Percentiles rank a stretch among this genome's conserved stretches.
Evolutionary conservation across 116 monocot genomes (phyloP).

Genomic region (Dioscorea cayenensis): DNA sequence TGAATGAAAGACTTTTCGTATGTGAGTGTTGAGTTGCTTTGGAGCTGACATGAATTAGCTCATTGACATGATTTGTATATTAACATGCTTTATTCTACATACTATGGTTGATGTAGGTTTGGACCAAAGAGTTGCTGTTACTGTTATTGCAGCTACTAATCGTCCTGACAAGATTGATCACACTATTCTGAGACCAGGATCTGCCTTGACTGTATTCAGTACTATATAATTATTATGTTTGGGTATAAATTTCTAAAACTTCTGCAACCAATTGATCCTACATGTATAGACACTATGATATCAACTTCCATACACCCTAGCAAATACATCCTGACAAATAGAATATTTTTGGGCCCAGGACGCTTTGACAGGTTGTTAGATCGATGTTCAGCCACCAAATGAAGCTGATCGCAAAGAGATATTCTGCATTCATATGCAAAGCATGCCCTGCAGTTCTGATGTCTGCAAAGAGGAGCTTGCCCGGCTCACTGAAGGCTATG

Average conservation of each 20-base stretch:
- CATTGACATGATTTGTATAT: too few species aligned
- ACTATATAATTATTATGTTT: too few species aligned
- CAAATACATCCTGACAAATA: not conserved
- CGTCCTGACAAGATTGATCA: conserved; percentile 96
- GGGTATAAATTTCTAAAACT: too few species aligned
- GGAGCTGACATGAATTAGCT: too few species aligned
- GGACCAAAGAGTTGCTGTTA: conserved; percentile 66
- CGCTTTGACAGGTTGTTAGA: conserved; percentile 83
- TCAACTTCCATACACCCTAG: not conserved
- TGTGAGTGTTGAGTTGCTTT: too few species aligned
- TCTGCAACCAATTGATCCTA: too few species aligned
- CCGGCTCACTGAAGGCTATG: conserved; percentile 68
- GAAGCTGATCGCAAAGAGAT: conserved; percentile 67
- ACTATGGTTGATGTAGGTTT: conserved; percentile 44
- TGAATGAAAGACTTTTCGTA: too few species aligned
- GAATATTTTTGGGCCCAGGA: conserved; percentile 26
- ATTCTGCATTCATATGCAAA: conserved; percentile 61
- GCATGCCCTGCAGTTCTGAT: conserved; percentile 54
- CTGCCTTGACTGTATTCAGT: too few species aligned
- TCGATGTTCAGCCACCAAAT: conserved; percentile 87
- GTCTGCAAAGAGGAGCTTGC: conserved; percentile 55
- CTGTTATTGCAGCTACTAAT: conserved; percentile 95
- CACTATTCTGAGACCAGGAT: conserved; percentile 88
- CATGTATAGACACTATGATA: too few species aligned
- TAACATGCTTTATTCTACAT: too few species aligned